Base-by-base conservation (phyloP, 345 rosid species). In the Brassica carinata region DNA sequence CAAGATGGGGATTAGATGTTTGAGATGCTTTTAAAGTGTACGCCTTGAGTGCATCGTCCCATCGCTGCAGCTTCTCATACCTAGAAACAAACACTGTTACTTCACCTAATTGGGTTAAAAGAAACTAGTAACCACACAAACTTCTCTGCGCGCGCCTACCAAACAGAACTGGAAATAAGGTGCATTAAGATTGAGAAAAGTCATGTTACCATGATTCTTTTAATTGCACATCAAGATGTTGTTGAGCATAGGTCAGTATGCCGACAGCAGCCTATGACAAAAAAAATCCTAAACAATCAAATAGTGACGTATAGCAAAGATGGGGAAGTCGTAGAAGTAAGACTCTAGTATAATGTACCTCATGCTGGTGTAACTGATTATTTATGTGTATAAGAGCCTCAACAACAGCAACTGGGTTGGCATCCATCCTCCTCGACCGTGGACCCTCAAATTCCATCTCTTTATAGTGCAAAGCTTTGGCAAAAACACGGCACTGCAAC, bases 401-500 rank as follows among this genome's bases (percentile, higher is more conserved):
- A 29, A 95, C 98, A 26, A 93, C 93, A 86, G 98, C 91, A 85
- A 91, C 97, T 48, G 98, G 99, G 82, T 90, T 93, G 64, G 92
- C 97, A 86, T 93, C 99, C 94, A 88, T 91, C 89, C 87, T 88
- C 79, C 87, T 90, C 27, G 96, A 84, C 76, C 83, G 83, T 71
- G 97, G 92, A 87, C 98, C 97, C 87, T 91, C 99, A 78, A 95
- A 95, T 88, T 89, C 96, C 97, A 95, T 91, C 87, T 95, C 99
- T 87, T 95, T 95, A 87, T 95, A 95, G 82, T 95, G 99, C 83
- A 95, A 82, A 45, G 99, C 99, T 90, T 95, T 95, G 23, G 99
- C 99, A 83, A 90, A 95, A 80, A 96, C 99, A 81, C 92, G 99
- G 63, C 97, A 93, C 98, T 93, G 83, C 58, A 72, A 73, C 36